These are phyloP conservation scores for Haplosporangium sp. DNA, from an alignment of 371 early-diverging fungal species.

Conservation along the genomic window DNA sequence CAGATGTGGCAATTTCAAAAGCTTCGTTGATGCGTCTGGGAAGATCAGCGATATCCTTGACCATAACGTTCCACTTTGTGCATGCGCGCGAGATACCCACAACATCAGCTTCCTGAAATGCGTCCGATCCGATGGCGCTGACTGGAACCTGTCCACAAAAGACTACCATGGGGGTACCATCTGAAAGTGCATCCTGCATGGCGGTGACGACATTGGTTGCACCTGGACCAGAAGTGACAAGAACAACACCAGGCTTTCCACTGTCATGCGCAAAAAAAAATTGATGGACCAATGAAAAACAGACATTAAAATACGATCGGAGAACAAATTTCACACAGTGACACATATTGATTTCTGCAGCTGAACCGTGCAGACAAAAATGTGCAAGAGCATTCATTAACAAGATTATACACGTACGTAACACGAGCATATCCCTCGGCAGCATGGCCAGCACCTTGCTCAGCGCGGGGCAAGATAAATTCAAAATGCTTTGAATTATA, in stretches of 20 bases:
- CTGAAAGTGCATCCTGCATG: slow-evolving; percentile 96
- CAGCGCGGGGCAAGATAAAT: slow-evolving; percentile 95
- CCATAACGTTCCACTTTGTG: slow-evolving; percentile 99
- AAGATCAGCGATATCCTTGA: slow-evolving; percentile 93
- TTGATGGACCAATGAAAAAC: slow-evolving; percentile 6
- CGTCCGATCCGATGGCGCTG: slow-evolving; percentile 93
- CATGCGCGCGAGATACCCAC: slow-evolving; percentile 96
- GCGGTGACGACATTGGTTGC: slow-evolving; percentile 98
- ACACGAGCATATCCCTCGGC: slow-evolving; percentile 97
- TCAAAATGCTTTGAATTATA: slow-evolving; percentile 94
- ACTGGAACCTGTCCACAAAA: slow-evolving; percentile 96
- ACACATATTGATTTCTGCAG: not conserved
- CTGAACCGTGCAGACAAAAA: slow-evolving; percentile 20
- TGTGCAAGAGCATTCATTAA: not conserved
- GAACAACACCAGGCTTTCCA: slow-evolving; percentile 94
- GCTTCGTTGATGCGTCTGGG: slow-evolving; percentile 98
- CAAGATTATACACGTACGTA: slow-evolving; percentile 65
- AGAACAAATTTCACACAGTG: not conserved
- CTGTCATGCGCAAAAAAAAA: slow-evolving; percentile 53
- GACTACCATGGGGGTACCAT: slow-evolving; percentile 96
- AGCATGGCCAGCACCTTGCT: slow-evolving; percentile 99
- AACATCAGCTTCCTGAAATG: slow-evolving; percentile 98
- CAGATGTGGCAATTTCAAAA: slow-evolving; percentile 94
- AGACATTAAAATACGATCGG: not conserved
- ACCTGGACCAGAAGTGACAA: slow-evolving; percentile 93